Base-by-base conservation (phyloP, 2,329 filamentous ascomycete genomes). In the Alternaria arborescens region DNA sequence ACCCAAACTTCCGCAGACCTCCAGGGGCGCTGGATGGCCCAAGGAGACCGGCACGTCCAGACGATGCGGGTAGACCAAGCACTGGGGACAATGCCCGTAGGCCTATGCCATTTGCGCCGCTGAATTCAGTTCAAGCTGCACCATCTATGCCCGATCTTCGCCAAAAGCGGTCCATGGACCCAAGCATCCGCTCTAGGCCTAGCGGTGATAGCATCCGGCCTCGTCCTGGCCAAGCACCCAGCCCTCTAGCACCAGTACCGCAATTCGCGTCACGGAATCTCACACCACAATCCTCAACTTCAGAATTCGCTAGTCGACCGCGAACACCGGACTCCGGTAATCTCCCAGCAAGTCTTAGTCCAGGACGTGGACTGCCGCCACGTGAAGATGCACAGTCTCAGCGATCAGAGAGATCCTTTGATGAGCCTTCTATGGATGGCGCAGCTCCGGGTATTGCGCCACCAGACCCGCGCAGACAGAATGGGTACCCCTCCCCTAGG, bases 231-330 rank as follows among this genome's bases (percentile, higher is more conserved):
- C 73, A 72, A 50, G 71, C 68, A 54, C 67, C 73, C 54, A 77
- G 70, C 53, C 68, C 73, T 41, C 11, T 41, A 43, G 76, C 72
- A 50, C 67, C 67, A 36, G 65, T 65, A n/a, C 67, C 67, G 11
- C 67, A 73, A 28, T 62, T 71, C 24, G 60, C 71, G 36, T 70
- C 79, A 24, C 67, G 78, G 51, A 75, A 78, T 32, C 64, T 79
- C 52, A 80, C 77, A 7, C 78, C 79, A 4, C 75, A 81, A 51
- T 78, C 78, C 12, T 80, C 80, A 2, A 70, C 69, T 22, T 76
- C 78, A 5, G 80, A 81, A 40, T 68, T 81, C 44, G 68, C 61
- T 18, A 55, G 51, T 12, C 70, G 72, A n/a, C 72, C 76, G 24
- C 70, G 67, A 26, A 78, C 76, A 20, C 76, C 76, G 11, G 74